phyloP scores from a whole-genome alignment of 176 grass and related monocot species.

The Guadua angustifolia region DNA sequence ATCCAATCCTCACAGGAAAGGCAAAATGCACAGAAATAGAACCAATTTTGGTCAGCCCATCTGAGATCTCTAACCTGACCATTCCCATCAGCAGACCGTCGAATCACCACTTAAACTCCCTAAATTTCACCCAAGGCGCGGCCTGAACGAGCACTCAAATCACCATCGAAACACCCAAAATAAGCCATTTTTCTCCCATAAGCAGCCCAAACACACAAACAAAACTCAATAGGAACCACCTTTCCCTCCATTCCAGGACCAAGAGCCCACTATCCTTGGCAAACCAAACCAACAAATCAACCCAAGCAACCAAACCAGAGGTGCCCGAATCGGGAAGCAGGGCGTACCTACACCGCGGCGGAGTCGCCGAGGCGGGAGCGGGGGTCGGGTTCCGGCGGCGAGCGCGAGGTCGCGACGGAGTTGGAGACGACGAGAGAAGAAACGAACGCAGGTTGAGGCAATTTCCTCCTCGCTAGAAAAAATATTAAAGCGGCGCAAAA shows the following conservation, averaged over 20 bases:
- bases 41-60: background rate
- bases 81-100: background rate
- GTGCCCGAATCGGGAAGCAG: background rate
- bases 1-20: background rate
- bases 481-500: background rate
- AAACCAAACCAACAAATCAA: background rate
- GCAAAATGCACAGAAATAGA: background rate
- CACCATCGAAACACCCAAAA: background rate
- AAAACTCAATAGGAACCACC: background rate
- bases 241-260: background rate
- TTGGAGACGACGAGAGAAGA: background rate
- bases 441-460: constrained; percentile 26
- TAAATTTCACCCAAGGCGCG: background rate
- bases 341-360: constrained; percentile 34
- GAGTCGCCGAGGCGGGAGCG: constrained; percentile 23
- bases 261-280: background rate
- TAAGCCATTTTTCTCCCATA: background rate
- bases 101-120: background rate
- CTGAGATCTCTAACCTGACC: constrained; percentile 30
- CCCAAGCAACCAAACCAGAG: background rate
- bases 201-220: background rate
- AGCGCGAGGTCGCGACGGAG: constrained; percentile 46
- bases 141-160: constrained; percentile 10
- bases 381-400: constrained; percentile 27
- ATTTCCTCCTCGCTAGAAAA: constrained; percentile 16